Evolutionary conservation across 768 basidiomycete species (phyloP).

Genomic region (Mycena pura): DNA sequence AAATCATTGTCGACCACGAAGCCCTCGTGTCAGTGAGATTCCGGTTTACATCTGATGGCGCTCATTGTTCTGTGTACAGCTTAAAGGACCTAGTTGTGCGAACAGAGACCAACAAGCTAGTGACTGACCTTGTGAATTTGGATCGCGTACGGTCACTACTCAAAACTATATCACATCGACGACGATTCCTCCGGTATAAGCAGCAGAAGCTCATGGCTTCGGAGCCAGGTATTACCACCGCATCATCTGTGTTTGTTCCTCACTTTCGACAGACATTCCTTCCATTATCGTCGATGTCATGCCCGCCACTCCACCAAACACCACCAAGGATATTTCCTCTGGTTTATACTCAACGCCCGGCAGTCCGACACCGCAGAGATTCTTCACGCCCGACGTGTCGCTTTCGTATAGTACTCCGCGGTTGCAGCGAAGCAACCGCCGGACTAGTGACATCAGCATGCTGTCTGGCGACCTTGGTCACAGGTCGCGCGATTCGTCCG

Average conservation of each 20-base stretch:
- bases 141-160: slow-evolving; percentile 85
- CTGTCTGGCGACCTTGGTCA: slow-evolving; percentile 55
- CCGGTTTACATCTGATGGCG: neutral
- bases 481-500: slow-evolving; percentile 47
- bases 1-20: slow-evolving; percentile 87
- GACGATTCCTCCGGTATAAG: slow-evolving; percentile 66
- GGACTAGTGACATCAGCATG: slow-evolving; percentile 66
- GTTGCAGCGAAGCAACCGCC: slow-evolving; percentile 58
- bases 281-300: slow-evolving; percentile 71
- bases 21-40: slow-evolving; percentile 76
- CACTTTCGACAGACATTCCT: slow-evolving; percentile 59
- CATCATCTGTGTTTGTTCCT: neutral
- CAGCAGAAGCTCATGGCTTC: slow-evolving; percentile 42
- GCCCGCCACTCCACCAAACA: slow-evolving; percentile 58
- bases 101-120: slow-evolving; percentile 77
- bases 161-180: slow-evolving; percentile 74
- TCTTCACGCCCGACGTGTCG: slow-evolving; percentile 53
- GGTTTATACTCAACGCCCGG: slow-evolving; percentile 41
- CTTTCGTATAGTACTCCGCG: slow-evolving; percentile 52
- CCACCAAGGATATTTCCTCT: slow-evolving; percentile 63
- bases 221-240: slow-evolving; percentile 43
- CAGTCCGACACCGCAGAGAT: slow-evolving; percentile 49
- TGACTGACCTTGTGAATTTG: slow-evolving; percentile 83
- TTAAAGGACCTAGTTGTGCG: slow-evolving; percentile 81
- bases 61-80: slow-evolving; percentile 45